These are phyloP conservation scores for Rhodotorula sp. DNA, from an alignment of 1,284 basidiomycete genomes.

Conservation along the genomic window DNA sequence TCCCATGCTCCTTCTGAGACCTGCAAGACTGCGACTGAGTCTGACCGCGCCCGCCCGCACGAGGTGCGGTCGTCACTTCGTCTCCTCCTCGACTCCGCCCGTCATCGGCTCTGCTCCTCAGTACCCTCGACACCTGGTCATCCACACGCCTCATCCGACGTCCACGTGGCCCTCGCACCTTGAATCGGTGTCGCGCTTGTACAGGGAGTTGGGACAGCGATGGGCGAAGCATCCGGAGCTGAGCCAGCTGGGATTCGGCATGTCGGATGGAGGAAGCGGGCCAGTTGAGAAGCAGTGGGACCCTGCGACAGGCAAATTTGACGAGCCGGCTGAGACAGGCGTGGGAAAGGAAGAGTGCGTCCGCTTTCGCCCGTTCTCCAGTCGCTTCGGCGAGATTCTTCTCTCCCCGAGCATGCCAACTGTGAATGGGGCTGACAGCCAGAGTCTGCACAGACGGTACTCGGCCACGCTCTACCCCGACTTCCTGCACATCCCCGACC, in stretches of 20 bases:
- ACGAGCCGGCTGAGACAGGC: conserved; percentile 1
- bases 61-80: neutral
- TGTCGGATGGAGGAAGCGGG: conserved; percentile 9
- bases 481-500: conserved; percentile 11
- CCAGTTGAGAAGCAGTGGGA: conserved; percentile 17
- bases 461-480: conserved; percentile 35
- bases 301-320: conserved; percentile 9
- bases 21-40: too few relatives aligned
- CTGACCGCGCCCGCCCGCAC: neutral
- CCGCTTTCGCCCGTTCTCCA: neutral
- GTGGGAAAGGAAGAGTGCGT: conserved; percentile 5
- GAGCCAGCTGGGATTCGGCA: conserved; percentile 15
- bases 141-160: conserved; percentile 17
- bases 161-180: conserved; percentile 38
- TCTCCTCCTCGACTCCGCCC: neutral
- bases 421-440: too few relatives aligned
- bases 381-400: too few relatives aligned
- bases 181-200: conserved; percentile 30
- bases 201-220: conserved; percentile 14
- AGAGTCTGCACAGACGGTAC: conserved; percentile 10
- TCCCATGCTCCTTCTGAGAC: too few relatives aligned
- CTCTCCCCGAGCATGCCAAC: neutral
- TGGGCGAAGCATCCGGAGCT: conserved; percentile 10
- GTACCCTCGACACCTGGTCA: conserved; percentile 25
- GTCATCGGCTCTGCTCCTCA: conserved; percentile 22